These are phyloP conservation scores for Synchytrium microbalum DNA, from an alignment of 371 early-diverging fungal genomes.

Conservation along the genomic window DNA sequence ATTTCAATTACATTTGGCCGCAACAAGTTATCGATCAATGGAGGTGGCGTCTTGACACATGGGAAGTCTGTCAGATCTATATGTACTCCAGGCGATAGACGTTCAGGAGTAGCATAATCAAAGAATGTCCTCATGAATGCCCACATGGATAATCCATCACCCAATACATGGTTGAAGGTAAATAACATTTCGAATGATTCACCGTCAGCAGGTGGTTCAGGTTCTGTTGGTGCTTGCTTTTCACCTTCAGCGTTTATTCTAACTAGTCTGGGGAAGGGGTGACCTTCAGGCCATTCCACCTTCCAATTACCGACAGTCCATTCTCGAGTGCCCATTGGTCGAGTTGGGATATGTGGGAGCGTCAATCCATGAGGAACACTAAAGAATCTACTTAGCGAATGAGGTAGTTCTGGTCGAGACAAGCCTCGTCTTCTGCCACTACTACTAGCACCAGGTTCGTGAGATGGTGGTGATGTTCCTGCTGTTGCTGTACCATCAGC, in stretches of 20 bases:
- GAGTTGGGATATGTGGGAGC: neutral
- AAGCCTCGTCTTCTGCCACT: too few relatives aligned
- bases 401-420: too few relatives aligned
- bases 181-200: constrained; percentile 29
- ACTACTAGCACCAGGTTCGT: too few relatives aligned
- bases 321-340: neutral
- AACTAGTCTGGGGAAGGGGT: neutral
- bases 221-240: neutral
- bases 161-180: constrained; percentile 40
- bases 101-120: constrained; percentile 12
- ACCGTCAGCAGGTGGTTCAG: neutral
- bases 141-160: constrained; percentile 20
- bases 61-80: constrained; percentile 19
- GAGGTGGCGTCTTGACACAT: constrained; percentile 24
- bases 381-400: too few relatives aligned
- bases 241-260: neutral
- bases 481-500: too few relatives aligned
- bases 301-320: neutral
- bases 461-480: too few relatives aligned
- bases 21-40: constrained; percentile 32
- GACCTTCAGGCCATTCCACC: neutral
- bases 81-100: constrained; percentile 19
- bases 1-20: constrained; percentile 19
- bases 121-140: constrained; percentile 6
- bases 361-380: neutral